A percentile compares a stretch with the other conserved stretches of the same genome.
These are phyloP conservation scores for Cercophora samala DNA, from an alignment of 495 filamentous ascomycete genomes.

Conservation along the genomic window DNA sequence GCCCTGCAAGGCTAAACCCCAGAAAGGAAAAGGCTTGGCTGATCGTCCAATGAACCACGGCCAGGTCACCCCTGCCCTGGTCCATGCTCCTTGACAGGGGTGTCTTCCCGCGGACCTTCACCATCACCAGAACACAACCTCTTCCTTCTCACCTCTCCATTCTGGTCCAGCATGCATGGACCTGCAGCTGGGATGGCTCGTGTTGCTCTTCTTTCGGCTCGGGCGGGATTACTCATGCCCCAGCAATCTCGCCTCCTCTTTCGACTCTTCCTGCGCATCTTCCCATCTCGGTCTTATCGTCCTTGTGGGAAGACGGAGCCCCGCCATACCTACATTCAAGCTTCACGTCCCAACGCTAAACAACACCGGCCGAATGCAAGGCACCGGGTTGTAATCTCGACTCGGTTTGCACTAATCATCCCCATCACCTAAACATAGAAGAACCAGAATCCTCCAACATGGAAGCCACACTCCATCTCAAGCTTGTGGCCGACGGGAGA, in stretches of 20 bases:
- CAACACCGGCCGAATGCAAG: not conserved
- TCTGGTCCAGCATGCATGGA: not conserved
- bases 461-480: not conserved
- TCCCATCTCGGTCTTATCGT: too few relatives aligned
- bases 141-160: not conserved
- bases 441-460: not conserved
- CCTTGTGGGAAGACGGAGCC: not conserved
- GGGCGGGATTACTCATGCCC: slow-evolving; percentile 1
- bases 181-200: not conserved
- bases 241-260: not conserved
- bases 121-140: not conserved
- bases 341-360: not conserved
- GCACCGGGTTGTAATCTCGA: not conserved
- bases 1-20: slow-evolving; percentile 21
- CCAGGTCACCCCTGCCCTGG: slow-evolving; percentile 14
- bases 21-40: not conserved
- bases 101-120: slow-evolving; percentile 1
- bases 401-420: not conserved
- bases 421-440: not conserved
- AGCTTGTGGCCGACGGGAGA: not conserved
- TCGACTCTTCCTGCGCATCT: not conserved
- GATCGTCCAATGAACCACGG: slow-evolving; percentile 21
- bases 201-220: not conserved
- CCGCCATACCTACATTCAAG: not conserved
- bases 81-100: slow-evolving; percentile 14